Conservation (phyloP, 2,329 filamentous ascomycete species). For the Falciphora oryzae region DNA sequence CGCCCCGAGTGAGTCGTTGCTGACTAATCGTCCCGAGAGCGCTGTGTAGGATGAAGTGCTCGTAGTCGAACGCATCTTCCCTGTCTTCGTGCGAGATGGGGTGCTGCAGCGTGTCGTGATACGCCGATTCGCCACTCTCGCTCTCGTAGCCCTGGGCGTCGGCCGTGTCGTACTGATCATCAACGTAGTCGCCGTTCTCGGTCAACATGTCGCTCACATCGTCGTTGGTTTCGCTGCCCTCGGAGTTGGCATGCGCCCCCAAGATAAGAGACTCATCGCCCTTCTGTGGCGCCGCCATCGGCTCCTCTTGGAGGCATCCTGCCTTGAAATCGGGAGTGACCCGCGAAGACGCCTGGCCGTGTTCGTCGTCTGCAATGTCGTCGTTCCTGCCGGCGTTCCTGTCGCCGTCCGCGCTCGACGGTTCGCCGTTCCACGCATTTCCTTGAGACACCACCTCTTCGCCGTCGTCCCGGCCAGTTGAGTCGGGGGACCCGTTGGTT, state of each 20-base stretch:
- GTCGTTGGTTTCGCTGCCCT: conserved; percentile 28
- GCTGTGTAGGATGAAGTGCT: conserved; percentile 91
- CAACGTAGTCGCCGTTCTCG: conserved; percentile 30
- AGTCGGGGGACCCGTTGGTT: conserved; percentile 18
- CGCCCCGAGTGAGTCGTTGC: conserved; percentile 37
- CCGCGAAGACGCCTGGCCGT: background rate
- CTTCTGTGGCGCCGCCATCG: background rate
- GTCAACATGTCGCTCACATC: conserved; percentile 33
- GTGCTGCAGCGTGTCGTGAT: conserved; percentile 54
- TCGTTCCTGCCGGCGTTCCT: conserved; percentile 17
- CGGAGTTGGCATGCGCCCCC: background rate
- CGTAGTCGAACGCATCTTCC: conserved; percentile 92
- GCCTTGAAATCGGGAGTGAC: background rate
- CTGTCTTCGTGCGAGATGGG: conserved; percentile 82
- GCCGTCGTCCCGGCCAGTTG: conserved; percentile 12
- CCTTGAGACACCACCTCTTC: conserved; percentile 11
- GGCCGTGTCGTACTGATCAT: conserved; percentile 29
- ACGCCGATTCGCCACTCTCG: conserved; percentile 58
- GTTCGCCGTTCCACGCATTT: conserved; percentile 27
- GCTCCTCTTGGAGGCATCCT: background rate
- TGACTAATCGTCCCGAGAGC: conserved; percentile 74
- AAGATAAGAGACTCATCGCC: background rate
- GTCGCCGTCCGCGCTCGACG: conserved; percentile 22
- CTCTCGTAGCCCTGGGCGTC: conserved; percentile 41
- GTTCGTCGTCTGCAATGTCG: background rate